Percentiles rank a stretch among this genome's conserved stretches.
Evolutionary conservation across 2,329 filamentous ascomycete species (phyloP).

Genomic region (Diaporthe ampelina): DNA sequence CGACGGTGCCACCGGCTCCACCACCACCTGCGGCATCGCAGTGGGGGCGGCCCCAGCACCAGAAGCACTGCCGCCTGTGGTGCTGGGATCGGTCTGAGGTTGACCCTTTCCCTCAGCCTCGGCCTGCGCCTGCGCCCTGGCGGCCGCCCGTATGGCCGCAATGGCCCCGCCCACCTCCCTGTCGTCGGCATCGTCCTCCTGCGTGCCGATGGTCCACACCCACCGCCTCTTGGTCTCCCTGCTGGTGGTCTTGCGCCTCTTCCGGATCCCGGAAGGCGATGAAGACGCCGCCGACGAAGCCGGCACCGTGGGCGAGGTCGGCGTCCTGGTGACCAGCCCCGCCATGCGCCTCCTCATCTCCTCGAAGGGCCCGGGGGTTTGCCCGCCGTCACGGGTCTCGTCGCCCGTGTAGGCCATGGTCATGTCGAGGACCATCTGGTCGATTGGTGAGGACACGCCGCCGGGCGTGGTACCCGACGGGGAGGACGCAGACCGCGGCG

Average conservation of each 20-base stretch:
- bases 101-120: conserved; percentile 48
- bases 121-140: conserved; percentile 14
- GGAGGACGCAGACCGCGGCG: conserved; percentile 60
- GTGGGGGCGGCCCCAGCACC: background rate
- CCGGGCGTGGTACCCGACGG: conserved; percentile 41
- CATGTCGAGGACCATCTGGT: conserved; percentile 61
- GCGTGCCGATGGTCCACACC: conserved; percentile 74
- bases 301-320: conserved; percentile 55
- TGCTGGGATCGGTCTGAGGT: conserved; percentile 9
- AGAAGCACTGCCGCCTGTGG: background rate
- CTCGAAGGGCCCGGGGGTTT: conserved; percentile 74
- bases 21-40: conserved; percentile 23
- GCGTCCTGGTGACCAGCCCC: conserved; percentile 58
- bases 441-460: conserved; percentile 1
- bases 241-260: conserved; percentile 60
- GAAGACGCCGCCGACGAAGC: background rate
- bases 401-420: conserved; percentile 66
- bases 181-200: conserved; percentile 62
- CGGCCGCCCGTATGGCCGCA: conserved; percentile 54
- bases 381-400: conserved; percentile 71
- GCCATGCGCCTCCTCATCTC: conserved; percentile 73
- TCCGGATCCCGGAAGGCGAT: conserved; percentile 61
- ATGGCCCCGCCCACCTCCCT: conserved; percentile 59
- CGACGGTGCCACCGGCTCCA: conserved; percentile 40
- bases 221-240: conserved; percentile 73